These are phyloP conservation scores for Pestalotiopsis sp. DNA, from an alignment of 2,329 filamentous ascomycete genomes.

Conservation along the genomic window DNA sequence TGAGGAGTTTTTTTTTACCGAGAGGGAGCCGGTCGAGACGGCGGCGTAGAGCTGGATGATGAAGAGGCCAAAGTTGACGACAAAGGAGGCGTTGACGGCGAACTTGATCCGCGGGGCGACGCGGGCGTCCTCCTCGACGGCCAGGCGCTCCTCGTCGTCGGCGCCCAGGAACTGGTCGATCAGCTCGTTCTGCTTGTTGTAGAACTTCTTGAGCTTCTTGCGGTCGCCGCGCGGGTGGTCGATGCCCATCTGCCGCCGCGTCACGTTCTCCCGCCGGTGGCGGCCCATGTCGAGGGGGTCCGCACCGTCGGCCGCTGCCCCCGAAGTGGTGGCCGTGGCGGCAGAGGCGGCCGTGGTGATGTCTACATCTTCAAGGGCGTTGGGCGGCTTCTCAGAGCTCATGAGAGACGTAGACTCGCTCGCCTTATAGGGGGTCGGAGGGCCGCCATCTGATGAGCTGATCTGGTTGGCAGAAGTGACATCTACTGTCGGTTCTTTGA, in stretches of 20 bases:
- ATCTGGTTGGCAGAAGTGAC: background rate
- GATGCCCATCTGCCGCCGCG: constrained; percentile 47
- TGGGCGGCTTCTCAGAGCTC: background rate
- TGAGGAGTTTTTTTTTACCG: constrained; percentile 31
- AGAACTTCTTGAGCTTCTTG: constrained; percentile 47
- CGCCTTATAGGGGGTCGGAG: background rate
- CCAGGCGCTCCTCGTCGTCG: constrained; percentile 55
- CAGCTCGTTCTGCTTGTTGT: constrained; percentile 48
- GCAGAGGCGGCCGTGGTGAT: background rate
- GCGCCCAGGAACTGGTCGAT: constrained; percentile 58
- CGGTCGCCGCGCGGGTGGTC: constrained; percentile 49
- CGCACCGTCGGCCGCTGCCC: constrained; percentile 21
- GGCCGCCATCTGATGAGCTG: constrained; percentile 2
- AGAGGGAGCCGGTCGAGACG: constrained; percentile 60
- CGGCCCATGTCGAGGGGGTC: constrained; percentile 43
- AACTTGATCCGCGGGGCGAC: constrained; percentile 55
- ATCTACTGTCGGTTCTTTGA: constrained; percentile 1
- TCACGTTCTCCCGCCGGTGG: constrained; percentile 42
- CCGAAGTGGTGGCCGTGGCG: constrained; percentile 17
- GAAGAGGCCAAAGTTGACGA: constrained; percentile 56
- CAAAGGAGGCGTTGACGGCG: constrained; percentile 54
- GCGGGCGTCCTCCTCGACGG: constrained; percentile 51
- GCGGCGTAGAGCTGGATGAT: constrained; percentile 62
- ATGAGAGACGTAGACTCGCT: background rate
- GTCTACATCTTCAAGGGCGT: background rate